Evolutionary conservation across 202 grass and related monocot species (phyloP).

Genomic region (Zoysia matrella): DNA sequence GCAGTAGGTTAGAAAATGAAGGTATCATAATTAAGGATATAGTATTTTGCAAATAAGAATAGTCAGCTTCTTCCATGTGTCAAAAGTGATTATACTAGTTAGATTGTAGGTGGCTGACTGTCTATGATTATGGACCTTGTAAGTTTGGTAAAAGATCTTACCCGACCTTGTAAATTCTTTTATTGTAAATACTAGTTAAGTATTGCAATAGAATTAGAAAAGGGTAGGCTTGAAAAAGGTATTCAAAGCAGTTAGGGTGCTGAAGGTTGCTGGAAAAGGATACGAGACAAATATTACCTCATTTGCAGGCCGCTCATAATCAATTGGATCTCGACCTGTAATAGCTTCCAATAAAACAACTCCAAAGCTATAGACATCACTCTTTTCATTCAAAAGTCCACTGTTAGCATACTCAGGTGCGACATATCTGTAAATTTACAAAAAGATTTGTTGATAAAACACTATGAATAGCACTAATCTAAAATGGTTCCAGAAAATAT

Average conservation of each 20-base stretch:
- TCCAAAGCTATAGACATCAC: constrained; percentile 97
- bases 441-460: neutral
- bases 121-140: no score
- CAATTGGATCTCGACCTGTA: constrained; percentile 95
- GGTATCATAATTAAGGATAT: neutral
- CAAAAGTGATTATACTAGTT: neutral
- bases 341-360: constrained; percentile 97
- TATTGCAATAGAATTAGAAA: constrained; percentile 11
- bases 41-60: neutral
- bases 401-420: constrained; percentile 98
- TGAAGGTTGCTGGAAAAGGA: constrained; percentile 12
- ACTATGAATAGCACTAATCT: neutral
- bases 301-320: constrained; percentile 82
- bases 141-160: constrained; percentile 27
- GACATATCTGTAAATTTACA: constrained; percentile 70
- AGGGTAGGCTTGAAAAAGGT: neutral
- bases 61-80: neutral
- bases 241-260: constrained; percentile 6
- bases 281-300: constrained; percentile 63
- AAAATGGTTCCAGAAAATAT: constrained; percentile 7
- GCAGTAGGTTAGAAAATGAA: constrained; percentile 25
- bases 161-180: neutral
- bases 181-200: neutral
- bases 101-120: no score
- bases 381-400: constrained; percentile 98